Percentiles rank a stretch among this genome's conserved stretches.
phyloP scores from a whole-genome alignment of 2,329 filamentous ascomycete genomes.

The Clonostachys rosea region DNA sequence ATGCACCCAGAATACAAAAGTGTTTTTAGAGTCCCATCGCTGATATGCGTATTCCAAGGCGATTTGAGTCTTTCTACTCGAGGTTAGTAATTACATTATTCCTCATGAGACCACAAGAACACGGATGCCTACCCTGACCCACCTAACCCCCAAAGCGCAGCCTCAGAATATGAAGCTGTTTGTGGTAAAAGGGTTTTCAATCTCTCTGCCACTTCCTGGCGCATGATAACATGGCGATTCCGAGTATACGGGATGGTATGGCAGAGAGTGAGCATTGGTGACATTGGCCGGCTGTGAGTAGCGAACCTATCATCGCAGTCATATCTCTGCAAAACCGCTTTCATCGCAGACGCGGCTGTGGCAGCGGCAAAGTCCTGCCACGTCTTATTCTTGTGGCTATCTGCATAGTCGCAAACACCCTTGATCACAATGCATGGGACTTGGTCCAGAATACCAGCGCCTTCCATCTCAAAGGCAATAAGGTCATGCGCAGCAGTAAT shows the following conservation, averaged over 20 bases:
- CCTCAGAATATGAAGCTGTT: slow-evolving; percentile 5
- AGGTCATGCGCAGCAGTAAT: background rate
- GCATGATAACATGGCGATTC: slow-evolving; percentile 14
- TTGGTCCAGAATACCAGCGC: slow-evolving; percentile 19
- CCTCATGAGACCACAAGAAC: background rate
- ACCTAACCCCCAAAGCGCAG: slow-evolving; percentile 16
- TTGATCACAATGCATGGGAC: slow-evolving; percentile 30
- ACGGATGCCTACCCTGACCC: slow-evolving; percentile 15
- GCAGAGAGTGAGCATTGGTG: no score
- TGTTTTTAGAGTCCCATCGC: slow-evolving; percentile 9
- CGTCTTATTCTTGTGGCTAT: slow-evolving; percentile 11
- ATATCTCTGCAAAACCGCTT: background rate
- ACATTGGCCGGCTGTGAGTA: no score
- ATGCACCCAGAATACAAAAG: slow-evolving; percentile 26
- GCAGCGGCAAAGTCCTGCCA: slow-evolving; percentile 33
- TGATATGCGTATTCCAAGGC: slow-evolving; percentile 24
- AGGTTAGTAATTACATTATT: background rate
- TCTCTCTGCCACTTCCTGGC: slow-evolving; percentile 7
- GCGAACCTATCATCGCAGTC: no score
- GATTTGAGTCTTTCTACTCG: slow-evolving; percentile 24
- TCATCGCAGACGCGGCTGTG: slow-evolving; percentile 23
- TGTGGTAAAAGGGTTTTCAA: slow-evolving; percentile 10
- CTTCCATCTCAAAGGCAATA: slow-evolving; percentile 22
- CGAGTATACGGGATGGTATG: slow-evolving; percentile 10
- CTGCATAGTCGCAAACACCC: slow-evolving; percentile 26